Evolutionary conservation across 1,284 basidiomycete genomes (phyloP), one percentile per base, ranked within the genome.

Genomic region (Coniferiporia sulphurascens): DNA sequence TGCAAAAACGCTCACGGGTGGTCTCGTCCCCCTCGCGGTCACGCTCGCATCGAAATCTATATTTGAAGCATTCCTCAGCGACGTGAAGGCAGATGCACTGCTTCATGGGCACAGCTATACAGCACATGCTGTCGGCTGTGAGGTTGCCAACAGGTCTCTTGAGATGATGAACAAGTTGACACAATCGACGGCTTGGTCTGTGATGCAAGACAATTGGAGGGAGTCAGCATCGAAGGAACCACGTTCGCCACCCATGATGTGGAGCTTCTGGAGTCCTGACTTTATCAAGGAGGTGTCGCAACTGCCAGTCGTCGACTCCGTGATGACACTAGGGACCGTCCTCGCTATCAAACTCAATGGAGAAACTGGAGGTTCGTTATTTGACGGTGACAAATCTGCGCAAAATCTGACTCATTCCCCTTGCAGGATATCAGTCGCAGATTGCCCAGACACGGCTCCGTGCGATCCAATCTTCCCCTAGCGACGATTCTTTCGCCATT

Each of bases 31-130:
- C 2, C 80, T 98, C 41, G 84, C 91, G 0, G 84, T 88, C 9
- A 97, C 94, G 0, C 81, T 99, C 22, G 89, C 96, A 1, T 85
- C 85, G 0, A 76, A 86, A 55, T 80, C 81, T 7, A 86, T 98
- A 49, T 99, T 95, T 74, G 71, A 81, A 32, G 85, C 89, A 0
- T 98, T 98, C 74, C 74, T 82, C 43, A 83, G 89, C 55, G 79
- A 84, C 32, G 78, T 79, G 48, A 98, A 98, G 71, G 82, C 82
- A 17, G 85, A 93, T 63, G 95, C 96, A 10, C 76, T 99, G 6
- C 75, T 98, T 3, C 96, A 99, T 65, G 96, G 96, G 0, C 96
- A 99, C 72, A 93, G 89, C 60, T 99, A 99, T 72, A 95, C 92
- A 0, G 94, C 94, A 3, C 91, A 96, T 68, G 84, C 94, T 0